Base-by-base conservation (phyloP, 1,139 yeast species). In the Dujonia santamariae region DNA sequence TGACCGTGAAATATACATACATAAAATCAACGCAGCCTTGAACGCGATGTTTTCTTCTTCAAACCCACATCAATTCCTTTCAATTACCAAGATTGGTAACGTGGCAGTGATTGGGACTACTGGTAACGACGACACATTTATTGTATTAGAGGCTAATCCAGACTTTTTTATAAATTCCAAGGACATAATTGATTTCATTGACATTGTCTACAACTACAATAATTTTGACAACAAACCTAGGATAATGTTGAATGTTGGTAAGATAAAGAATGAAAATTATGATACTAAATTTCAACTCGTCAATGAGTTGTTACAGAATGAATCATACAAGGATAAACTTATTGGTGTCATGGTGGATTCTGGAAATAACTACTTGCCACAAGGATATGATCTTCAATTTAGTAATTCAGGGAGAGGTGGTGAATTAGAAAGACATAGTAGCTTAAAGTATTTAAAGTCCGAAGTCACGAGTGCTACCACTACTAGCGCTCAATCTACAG, bases 61-160 rank as follows among this genome's bases (percentile, higher is more conserved):
- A 11, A 61, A 59, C 32, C 61, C 59, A 4, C 77, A 71, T 47
- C 65, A 62, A 37, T 71, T 67, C 41, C 50, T 71, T 21, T 66
- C 72, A 0, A 57, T 70, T 9, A 63, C 70, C 27, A 68, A 69
- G 41, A 42, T 54, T 22, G 77, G 77, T 3, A 59, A 63, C 1
- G 73, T 64, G 3, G 65, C 73, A 0, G 68, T 65, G 11, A 67
- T 67, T 19, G 71, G 72, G 9, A 69, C 76, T 1, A 47, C 53
- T 2, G 77, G 77, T 2, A 71, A 71, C 43, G 49, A 50, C 7
- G 75, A 71, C 32, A 65, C 75, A 0, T 71, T 69, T 44, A 43
- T 67, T n/a, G 50, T 67, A 4, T 37, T 68, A 19, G 54, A 54
- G 35, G 39, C 56, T 14, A 51, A 50, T 28, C 31, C 40, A n/a